Evolutionary conservation across 2,329 filamentous ascomycete genomes (phyloP).

Genomic region (Sporothrix sp.): DNA sequence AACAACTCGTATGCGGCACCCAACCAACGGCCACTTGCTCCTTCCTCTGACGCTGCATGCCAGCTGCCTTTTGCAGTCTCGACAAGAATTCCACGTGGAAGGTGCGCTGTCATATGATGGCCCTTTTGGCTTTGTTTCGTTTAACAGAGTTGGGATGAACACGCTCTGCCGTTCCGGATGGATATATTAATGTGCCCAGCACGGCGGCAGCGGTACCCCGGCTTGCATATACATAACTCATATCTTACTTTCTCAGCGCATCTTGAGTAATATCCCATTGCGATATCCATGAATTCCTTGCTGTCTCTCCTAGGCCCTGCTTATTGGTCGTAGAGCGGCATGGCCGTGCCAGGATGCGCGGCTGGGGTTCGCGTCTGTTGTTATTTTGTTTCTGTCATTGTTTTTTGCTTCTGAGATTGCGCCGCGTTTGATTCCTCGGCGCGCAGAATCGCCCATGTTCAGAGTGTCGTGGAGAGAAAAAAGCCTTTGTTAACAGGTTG

Average conservation of each 20-base stretch:
- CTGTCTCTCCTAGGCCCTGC: constrained; percentile 6
- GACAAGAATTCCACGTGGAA: constrained; percentile 4
- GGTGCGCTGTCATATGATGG: constrained; percentile 8
- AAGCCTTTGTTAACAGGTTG: no score
- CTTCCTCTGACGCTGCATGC: neutral
- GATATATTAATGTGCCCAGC: no score
- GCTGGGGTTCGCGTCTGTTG: constrained; percentile 9
- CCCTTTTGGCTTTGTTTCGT: neutral
- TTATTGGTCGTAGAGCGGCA: neutral
- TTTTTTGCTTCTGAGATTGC: neutral
- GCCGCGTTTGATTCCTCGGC: neutral
- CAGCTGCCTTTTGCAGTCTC: no score
- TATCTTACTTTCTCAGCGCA: no score
- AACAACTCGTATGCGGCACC: neutral
- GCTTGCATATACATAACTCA: no score
- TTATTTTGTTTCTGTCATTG: neutral
- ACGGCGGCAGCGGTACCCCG: no score
- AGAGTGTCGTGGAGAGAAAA: no score
- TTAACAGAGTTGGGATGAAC: no score
- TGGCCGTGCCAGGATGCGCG: constrained; percentile 9
- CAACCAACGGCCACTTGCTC: neutral
- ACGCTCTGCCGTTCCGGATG: no score
- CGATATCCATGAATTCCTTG: neutral
- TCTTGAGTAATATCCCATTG: no score
- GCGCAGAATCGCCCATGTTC: no score